Conservation (phyloP, 2,329 filamentous ascomycete species). For the Ceratocystis alfenasii region DNA sequence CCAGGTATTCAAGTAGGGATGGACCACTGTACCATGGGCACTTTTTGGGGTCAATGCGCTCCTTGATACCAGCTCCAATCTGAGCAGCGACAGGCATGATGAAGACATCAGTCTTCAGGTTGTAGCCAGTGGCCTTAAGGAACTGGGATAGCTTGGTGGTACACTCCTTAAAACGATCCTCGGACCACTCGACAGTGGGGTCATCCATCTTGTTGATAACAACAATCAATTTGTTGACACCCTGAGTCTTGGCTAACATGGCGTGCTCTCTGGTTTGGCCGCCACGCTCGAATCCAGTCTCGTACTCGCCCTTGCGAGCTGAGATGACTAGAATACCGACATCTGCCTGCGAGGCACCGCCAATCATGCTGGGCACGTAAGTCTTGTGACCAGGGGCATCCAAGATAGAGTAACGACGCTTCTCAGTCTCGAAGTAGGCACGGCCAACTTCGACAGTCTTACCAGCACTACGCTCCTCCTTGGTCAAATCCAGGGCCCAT, state of each 20-base stretch:
- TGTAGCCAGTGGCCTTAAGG: slow-evolving; percentile 86
- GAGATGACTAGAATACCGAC: slow-evolving; percentile 93
- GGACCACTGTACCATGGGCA: slow-evolving; percentile 80
- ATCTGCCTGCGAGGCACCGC: slow-evolving; percentile 83
- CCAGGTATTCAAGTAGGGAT: slow-evolving; percentile 89
- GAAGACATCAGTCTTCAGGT: slow-evolving; percentile 80
- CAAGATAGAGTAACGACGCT: slow-evolving; percentile 88
- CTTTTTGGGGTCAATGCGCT: slow-evolving; percentile 63
- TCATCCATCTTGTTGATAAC: slow-evolving; percentile 99
- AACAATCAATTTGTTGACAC: slow-evolving; percentile 90
- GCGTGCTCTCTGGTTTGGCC: slow-evolving; percentile 97
- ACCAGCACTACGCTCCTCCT: slow-evolving; percentile 89
- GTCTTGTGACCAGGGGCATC: slow-evolving; percentile 97
- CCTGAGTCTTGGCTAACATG: slow-evolving; percentile 93
- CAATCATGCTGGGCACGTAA: slow-evolving; percentile 97
- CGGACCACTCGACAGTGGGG: slow-evolving; percentile 86
- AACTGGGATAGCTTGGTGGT: slow-evolving; percentile 77
- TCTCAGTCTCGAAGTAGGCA: slow-evolving; percentile 94
- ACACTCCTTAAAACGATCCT: slow-evolving; percentile 87
- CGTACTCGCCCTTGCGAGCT: slow-evolving; percentile 94
- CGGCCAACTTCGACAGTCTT: slow-evolving; percentile 97
- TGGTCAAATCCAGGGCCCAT: slow-evolving; percentile 94
- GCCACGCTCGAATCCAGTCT: slow-evolving; percentile 93
- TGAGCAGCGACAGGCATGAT: slow-evolving; percentile 97
- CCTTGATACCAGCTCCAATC: slow-evolving; percentile 74